A percentile compares a stretch with the other conserved stretches of the same genome.
These are phyloP conservation scores for Alternaria triticina DNA, from an alignment of 2,329 filamentous ascomycete species.

Conservation along the genomic window DNA sequence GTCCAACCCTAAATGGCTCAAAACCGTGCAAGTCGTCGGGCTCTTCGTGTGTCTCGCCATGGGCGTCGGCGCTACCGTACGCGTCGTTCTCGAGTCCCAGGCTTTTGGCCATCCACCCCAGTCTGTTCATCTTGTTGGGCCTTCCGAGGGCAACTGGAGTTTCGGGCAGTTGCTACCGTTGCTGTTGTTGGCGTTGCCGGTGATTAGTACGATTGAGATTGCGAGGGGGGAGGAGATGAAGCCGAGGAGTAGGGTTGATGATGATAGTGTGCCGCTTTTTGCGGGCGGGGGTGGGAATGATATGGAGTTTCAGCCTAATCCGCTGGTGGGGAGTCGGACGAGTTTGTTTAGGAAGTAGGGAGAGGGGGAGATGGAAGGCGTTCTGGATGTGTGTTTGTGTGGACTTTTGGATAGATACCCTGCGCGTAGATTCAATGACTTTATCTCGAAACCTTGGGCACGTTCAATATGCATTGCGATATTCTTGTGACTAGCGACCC, in stretches of 20 bases:
- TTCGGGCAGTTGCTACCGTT: conserved; percentile 69
- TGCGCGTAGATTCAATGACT: neutral
- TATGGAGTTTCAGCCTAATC: conserved; percentile 58
- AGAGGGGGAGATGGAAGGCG: neutral
- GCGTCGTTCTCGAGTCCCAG: conserved; percentile 64
- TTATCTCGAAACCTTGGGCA: too few species aligned
- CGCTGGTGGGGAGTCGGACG: conserved; percentile 46
- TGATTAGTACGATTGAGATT: conserved; percentile 67
- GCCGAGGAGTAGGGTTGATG: conserved; percentile 50
- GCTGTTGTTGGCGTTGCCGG: conserved; percentile 64
- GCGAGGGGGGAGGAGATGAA: conserved; percentile 58
- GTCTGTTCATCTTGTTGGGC: conserved; percentile 56
- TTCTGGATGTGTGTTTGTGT: neutral
- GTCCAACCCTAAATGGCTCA: conserved; percentile 60
- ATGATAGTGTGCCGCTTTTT: conserved; percentile 47
- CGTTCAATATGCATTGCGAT: too few species aligned
- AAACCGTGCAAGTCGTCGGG: conserved; percentile 60
- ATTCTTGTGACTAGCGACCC: too few species aligned
- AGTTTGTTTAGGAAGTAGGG: conserved; percentile 28
- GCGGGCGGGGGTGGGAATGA: conserved; percentile 34
- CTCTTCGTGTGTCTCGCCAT: conserved; percentile 59
- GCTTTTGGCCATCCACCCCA: conserved; percentile 63
- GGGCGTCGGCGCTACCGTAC: conserved; percentile 64
- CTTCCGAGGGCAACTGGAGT: conserved; percentile 64
- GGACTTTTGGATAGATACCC: neutral